A percentile compares a stretch with the other conserved stretches of the same genome.
Evolutionary conservation across 2,329 filamentous ascomycete genomes (phyloP).

Genomic region (Fusarium sp.): DNA sequence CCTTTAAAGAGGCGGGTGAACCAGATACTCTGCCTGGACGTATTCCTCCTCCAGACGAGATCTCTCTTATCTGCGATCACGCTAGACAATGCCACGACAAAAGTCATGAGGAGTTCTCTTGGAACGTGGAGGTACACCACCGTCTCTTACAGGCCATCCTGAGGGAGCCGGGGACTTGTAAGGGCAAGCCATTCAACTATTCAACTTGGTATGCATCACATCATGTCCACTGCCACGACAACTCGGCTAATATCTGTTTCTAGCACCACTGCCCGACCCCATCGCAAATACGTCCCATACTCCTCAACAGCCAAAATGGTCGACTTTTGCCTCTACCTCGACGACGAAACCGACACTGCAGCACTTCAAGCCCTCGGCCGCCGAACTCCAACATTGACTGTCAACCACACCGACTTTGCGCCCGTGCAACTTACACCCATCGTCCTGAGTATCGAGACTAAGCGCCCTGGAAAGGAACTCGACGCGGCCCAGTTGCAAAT

Average conservation of each 20-base stretch:
- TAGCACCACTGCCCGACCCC: conserved; percentile 10
- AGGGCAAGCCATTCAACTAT: conserved; percentile 1
- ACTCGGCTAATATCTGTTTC: fast-evolving
- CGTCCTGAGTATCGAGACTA: conserved; percentile 32
- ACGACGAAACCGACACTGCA: neutral
- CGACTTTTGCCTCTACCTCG: conserved; percentile 25
- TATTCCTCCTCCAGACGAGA: conserved; percentile 15
- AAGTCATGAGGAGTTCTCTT: conserved; percentile 23
- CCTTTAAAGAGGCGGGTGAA: conserved; percentile 6
- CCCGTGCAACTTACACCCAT: conserved; percentile 20
- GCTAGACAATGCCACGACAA: conserved; percentile 21
- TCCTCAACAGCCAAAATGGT: conserved; percentile 27
- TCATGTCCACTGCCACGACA: fast-evolving
- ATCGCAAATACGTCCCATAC: conserved; percentile 6
- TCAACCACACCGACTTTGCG: conserved; percentile 29
- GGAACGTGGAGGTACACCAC: conserved; percentile 36
- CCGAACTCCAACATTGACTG: conserved; percentile 15
- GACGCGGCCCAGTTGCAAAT: conserved; percentile 27
- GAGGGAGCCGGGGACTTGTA: neutral
- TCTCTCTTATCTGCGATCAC: conserved; percentile 5
- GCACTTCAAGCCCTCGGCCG: conserved; percentile 20
- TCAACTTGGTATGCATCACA: conserved; percentile 1
- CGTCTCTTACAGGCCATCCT: conserved; percentile 23
- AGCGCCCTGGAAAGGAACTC: conserved; percentile 18
- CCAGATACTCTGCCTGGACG: conserved; percentile 15